phyloP scores from a whole-genome alignment of 306 rosid genomes.

The Malus fusca region DNA sequence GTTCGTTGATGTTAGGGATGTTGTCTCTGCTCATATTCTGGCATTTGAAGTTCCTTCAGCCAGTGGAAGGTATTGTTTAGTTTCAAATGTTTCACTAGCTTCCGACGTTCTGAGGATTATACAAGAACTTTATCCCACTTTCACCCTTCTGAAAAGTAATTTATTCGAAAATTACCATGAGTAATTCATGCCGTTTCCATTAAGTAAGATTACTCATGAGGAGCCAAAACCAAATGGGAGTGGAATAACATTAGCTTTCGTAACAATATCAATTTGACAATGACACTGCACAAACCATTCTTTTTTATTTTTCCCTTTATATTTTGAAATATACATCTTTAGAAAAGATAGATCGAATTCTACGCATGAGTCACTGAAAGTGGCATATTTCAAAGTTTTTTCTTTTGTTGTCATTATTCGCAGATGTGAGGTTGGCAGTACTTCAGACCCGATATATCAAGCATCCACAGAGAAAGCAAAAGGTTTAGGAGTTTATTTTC shows the following conservation, averaged over 20 bases:
- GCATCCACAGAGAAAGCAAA: constrained; percentile 10
- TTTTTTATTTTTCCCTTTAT: no score
- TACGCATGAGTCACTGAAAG: no score
- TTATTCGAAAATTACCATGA: not conserved
- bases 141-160: not conserved
- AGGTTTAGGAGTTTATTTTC: constrained; percentile 13
- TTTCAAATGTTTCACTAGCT: not conserved
- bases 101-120: not conserved
- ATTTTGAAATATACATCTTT: no score
- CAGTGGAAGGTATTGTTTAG: constrained; percentile 23
- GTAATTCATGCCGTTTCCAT: not conserved
- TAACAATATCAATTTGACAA: no score
- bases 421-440: constrained; percentile 11
- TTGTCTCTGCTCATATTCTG: constrained; percentile 16
- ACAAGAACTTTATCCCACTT: not conserved
- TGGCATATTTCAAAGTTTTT: not conserved
- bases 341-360: no score
- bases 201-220: not conserved
- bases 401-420: not conserved
- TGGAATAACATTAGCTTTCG: no score
- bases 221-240: no score
- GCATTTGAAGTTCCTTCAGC: constrained; percentile 19
- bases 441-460: not conserved
- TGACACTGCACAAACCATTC: not conserved
- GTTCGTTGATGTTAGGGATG: constrained; percentile 23